These are phyloP conservation scores for Sextonia rubra DNA, from an alignment of 164 flowering plant genomes.

Conservation along the genomic window DNA sequence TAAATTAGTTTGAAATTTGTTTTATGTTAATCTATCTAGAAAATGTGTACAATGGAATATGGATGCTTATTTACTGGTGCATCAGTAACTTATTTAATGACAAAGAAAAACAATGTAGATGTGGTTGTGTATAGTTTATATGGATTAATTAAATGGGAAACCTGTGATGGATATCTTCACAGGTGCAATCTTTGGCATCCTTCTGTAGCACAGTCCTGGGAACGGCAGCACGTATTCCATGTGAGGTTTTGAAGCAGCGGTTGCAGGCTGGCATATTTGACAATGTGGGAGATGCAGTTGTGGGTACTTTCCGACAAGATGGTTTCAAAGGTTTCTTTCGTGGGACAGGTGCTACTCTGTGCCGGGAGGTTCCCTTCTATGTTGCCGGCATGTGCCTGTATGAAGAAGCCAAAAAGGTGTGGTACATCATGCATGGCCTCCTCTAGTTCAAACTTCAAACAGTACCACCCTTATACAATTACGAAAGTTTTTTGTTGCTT, in stretches of 20 bases:
- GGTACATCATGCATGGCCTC: neutral
- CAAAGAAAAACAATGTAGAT: neutral
- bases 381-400: constrained; percentile 98
- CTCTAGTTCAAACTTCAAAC: no score
- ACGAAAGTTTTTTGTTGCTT: neutral
- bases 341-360: constrained; percentile 97
- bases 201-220: constrained; percentile 95
- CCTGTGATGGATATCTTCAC: constrained; percentile 4
- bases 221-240: constrained; percentile 92
- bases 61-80: neutral
- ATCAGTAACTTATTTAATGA: neutral
- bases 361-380: constrained; percentile 96
- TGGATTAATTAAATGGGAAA: constrained; percentile 3
- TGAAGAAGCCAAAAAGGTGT: constrained; percentile 95
- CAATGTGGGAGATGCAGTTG: constrained; percentile 92
- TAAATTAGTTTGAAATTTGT: neutral
- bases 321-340: constrained; percentile 94
- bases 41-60: neutral
- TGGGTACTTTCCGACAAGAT: constrained; percentile 87
- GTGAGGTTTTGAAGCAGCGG: constrained; percentile 95
- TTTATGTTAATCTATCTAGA: neutral
- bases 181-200: constrained; percentile 93
- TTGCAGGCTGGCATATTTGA: constrained; percentile 91
- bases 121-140: neutral
- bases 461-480: no score